A percentile compares a stretch with the other conserved stretches of the same genome.
Conservation (phyloP, 257 asterid genomes). For the Primulina eburnea region DNA sequence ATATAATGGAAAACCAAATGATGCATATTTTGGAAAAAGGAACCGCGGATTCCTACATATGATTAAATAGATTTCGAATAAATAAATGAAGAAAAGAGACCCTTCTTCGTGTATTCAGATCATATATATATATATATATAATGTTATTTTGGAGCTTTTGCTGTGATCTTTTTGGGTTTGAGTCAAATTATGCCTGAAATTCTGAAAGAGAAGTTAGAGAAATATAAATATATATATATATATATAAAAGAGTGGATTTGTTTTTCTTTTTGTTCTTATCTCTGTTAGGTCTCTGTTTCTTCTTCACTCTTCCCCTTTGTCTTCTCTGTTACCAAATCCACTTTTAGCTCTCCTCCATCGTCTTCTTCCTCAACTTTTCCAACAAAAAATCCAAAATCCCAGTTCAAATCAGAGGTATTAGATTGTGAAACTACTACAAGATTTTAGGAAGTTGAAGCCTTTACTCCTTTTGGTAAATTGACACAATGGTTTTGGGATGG, state of each 20-base stretch:
- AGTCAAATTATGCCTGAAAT: neutral
- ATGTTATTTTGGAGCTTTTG: neutral
- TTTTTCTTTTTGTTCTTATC: conserved; percentile 21
- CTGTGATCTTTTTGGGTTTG: neutral
- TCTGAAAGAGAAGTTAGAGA: neutral
- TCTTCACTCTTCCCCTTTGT: conserved; percentile 5
- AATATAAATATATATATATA: too few relatives aligned
- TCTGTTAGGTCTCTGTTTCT: neutral
- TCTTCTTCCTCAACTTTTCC: conserved; percentile 1
- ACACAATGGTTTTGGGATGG: conserved; percentile 87
- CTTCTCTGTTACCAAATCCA: conserved; percentile 15
- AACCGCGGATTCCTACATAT: neutral
- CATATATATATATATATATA: too few relatives aligned
- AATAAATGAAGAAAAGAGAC: neutral
- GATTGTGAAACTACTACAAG: neutral
- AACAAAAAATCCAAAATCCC: neutral
- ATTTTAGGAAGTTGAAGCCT: neutral
- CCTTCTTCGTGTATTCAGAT: neutral
- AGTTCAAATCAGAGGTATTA: conserved; percentile 2
- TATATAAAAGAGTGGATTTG: conserved; percentile 10
- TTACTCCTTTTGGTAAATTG: neutral
- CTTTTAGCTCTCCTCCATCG: conserved; percentile 23
- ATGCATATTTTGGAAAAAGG: neutral
- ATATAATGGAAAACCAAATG: neutral
- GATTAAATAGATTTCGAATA: neutral